Percentiles rank a stretch among this genome's conserved stretches.
These are phyloP conservation scores for Pleurotus giganteus DNA, from an alignment of 768 basidiomycete species.

Conservation along the genomic window DNA sequence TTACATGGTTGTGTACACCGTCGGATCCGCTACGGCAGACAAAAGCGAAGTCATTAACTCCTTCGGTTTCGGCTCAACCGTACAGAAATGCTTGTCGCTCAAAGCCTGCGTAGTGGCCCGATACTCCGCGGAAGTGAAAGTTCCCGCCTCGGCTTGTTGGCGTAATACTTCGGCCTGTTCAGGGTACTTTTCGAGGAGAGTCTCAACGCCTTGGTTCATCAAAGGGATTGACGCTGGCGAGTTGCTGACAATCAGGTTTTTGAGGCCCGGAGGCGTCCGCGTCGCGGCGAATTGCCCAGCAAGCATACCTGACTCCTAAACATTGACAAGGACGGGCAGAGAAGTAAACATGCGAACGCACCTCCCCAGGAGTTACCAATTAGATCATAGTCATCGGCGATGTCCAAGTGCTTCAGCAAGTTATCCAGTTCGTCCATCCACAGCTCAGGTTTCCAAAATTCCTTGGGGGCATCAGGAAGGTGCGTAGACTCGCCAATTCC, in stretches of 20 bases:
- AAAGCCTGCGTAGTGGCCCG: constrained; percentile 25
- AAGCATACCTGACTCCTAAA: constrained; percentile 37
- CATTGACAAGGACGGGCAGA: neutral
- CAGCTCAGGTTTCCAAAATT: constrained; percentile 47
- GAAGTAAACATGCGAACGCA: neutral
- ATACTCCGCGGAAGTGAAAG: constrained; percentile 25
- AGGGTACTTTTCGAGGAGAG: neutral
- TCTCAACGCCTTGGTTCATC: neutral
- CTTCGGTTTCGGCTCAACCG: constrained; percentile 29
- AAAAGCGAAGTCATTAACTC: constrained; percentile 25
- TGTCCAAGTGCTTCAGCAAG: constrained; percentile 38
- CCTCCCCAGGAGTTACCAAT: constrained; percentile 58
- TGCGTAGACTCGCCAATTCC: constrained; percentile 46
- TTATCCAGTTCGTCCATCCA: constrained; percentile 56
- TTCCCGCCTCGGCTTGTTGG: neutral
- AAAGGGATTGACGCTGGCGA: constrained; percentile 32
- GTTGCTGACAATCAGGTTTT: constrained; percentile 41
- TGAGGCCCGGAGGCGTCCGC: constrained; percentile 42
- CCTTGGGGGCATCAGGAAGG: constrained; percentile 28
- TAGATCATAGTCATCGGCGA: constrained; percentile 40
- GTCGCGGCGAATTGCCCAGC: constrained; percentile 36
- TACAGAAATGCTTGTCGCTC: constrained; percentile 32
- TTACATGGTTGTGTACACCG: constrained; percentile 31
- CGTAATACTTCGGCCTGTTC: neutral
- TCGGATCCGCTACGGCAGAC: constrained; percentile 24